Evolutionary conservation across 2,329 filamentous ascomycete genomes (phyloP), one percentile per base, ranked within the genome.

Genomic region (Proliferodiscus dingleyae): DNA sequence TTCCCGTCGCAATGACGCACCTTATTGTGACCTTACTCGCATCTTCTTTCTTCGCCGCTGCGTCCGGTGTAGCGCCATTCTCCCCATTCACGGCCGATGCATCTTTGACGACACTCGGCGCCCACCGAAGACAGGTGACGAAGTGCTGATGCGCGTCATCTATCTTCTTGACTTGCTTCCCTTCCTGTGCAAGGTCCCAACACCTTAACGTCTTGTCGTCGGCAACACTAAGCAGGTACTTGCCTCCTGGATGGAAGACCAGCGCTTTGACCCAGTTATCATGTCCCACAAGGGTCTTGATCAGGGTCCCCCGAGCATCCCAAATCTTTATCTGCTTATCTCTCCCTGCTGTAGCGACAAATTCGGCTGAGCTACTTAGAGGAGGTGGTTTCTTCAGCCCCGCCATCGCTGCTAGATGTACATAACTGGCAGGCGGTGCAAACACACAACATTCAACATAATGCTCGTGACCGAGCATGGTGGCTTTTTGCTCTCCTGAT

Each of bases 191-290:
- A 21, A 97, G 71, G 69, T 97, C 91, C 91, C 91, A 97, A 71
- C 90, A 96, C 45, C 90, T 77, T 49, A 97, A 74, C 4, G 88
- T 90, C 70, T 93, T 95, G 69, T 97, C 91, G 64, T 97, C 91
- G 13, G 85, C 79, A 16, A 86, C 87, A 5, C 85, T 90, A 5
- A 97, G 69, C 1, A 97, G 75, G 60, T 93, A 96, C 66, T 91
- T 94, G 34, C 91, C 91, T 7, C 88, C 87, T 0, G 91, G 91
- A 60, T 96, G 91, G 65, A 95, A 97, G 8, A 89, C 81, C 5
- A 96, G 68, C 1, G 78, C 85, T 24, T 89, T 81, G 7, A 97
- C 81, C 91, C 91, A 97, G 64, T 96, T 96, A 64, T 96, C 90
- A 63, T 96, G 91, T 2, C 91, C 91, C 1, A 81, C 70, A 1